phyloP scores from a whole-genome alignment of 306 rosid genomes.

The Betula pendula region DNA sequence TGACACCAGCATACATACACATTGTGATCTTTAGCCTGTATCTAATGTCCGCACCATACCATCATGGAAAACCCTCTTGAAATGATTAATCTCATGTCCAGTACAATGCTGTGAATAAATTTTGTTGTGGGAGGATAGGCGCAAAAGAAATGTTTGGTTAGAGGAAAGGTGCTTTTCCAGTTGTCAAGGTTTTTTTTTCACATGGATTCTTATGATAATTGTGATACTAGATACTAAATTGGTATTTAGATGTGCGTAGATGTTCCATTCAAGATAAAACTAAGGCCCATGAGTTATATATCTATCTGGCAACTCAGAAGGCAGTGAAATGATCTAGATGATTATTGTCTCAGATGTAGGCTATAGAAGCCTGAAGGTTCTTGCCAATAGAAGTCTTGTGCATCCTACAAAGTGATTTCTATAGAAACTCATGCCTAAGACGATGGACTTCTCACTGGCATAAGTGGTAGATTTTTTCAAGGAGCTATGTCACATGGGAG shows the following conservation, averaged over 20 bases:
- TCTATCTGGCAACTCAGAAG: neutral
- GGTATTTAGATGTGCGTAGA: neutral
- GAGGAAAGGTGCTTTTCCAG: neutral
- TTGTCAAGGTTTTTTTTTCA: neutral
- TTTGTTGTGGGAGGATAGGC: neutral
- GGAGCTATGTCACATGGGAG: constrained; percentile 8
- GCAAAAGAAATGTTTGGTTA: neutral
- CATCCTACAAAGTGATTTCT: neutral
- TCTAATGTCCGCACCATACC: too few relatives aligned
- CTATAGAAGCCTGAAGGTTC: constrained; percentile 1
- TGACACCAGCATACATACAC: neutral
- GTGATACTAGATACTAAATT: neutral
- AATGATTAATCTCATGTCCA: neutral
- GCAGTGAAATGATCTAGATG: too few relatives aligned
- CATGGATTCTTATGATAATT: neutral
- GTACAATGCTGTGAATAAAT: neutral
- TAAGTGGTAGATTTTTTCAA: constrained; percentile 1
- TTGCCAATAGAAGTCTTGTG: neutral
- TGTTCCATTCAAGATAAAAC: neutral
- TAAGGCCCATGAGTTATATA: neutral
- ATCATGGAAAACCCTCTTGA: neutral
- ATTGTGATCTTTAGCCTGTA: too few relatives aligned
- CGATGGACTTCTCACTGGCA: neutral
- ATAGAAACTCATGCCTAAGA: constrained; percentile 2
- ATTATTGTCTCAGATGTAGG: neutral